Conservation (phyloP, 148 eudicot species). For the Rhododendron kiyosumense region DNA sequence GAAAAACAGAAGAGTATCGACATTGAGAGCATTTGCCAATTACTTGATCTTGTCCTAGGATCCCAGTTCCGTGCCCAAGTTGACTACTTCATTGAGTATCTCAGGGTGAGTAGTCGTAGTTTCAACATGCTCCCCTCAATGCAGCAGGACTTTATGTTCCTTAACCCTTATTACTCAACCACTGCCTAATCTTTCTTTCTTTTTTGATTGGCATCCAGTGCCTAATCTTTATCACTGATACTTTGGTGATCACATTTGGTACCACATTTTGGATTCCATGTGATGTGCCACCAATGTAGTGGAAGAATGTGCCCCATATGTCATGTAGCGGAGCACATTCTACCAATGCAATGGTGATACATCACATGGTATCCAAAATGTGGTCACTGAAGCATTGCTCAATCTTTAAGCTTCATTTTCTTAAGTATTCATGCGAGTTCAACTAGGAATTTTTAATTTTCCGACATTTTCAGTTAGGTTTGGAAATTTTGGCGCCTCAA, state of each 20-base stretch:
- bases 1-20: conserved; percentile 95
- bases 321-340: neutral
- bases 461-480: neutral
- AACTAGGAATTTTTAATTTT: neutral
- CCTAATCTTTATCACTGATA: too few species aligned
- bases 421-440: neutral
- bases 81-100: conserved; percentile 60
- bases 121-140: neutral
- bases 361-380: neutral
- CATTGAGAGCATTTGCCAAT: conserved; percentile 82
- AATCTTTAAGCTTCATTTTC: neutral
- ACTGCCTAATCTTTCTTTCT: neutral
- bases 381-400: neutral
- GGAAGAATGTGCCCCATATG: neutral
- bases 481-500: neutral
- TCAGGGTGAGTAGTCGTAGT: conserved; percentile 44
- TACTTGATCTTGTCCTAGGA: conserved; percentile 85
- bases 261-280: neutral
- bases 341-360: neutral
- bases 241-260: too few species aligned
- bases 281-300: neutral
- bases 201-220: too few species aligned
- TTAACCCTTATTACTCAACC: conserved; percentile 2
- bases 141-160: neutral
- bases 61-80: conserved; percentile 68